A percentile compares a stretch with the other conserved stretches of the same genome.
Evolutionary conservation across 352 stramenopile genomes (phyloP).

Genomic region (Blastocystis sp.): DNA sequence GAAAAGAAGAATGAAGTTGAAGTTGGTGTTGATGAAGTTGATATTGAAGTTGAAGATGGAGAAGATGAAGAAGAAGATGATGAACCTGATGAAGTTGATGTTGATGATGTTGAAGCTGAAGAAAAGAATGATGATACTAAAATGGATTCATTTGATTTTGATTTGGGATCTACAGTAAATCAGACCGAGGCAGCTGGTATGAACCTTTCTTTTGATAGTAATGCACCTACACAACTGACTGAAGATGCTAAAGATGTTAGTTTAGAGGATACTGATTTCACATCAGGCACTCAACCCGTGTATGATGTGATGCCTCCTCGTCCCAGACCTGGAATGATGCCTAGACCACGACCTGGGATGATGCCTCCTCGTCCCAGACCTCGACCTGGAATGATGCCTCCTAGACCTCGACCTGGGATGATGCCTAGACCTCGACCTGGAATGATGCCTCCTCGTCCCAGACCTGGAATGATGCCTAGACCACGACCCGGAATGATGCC

Average conservation of each 20-base stretch:
- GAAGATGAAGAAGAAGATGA: neutral
- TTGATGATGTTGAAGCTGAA: neutral
- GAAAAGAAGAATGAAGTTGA: neutral
- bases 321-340: conserved; percentile 5
- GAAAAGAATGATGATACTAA: neutral
- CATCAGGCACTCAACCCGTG: neutral
- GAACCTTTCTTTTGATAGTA: neutral
- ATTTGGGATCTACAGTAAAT: neutral
- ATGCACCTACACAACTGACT: neutral
- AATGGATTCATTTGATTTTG: conserved; percentile 27
- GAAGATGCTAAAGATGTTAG: neutral
- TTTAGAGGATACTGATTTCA: neutral
- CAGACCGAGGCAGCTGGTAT: neutral
- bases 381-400: conserved; percentile 1
- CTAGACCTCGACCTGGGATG: conserved; percentile 15
- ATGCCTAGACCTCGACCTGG: conserved; percentile 18
- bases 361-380: neutral
- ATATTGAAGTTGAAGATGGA: neutral
- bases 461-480: neutral
- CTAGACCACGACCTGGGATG: neutral
- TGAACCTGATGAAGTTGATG: neutral
- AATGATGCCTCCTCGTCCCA: conserved; percentile 11
- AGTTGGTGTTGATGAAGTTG: neutral
- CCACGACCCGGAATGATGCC: neutral
- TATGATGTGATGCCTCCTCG: neutral